Percentiles rank a stretch among this genome's conserved stretches.
phyloP scores from a whole-genome alignment of 352 stramenopile species.

The Globisporangium perplexum region DNA sequence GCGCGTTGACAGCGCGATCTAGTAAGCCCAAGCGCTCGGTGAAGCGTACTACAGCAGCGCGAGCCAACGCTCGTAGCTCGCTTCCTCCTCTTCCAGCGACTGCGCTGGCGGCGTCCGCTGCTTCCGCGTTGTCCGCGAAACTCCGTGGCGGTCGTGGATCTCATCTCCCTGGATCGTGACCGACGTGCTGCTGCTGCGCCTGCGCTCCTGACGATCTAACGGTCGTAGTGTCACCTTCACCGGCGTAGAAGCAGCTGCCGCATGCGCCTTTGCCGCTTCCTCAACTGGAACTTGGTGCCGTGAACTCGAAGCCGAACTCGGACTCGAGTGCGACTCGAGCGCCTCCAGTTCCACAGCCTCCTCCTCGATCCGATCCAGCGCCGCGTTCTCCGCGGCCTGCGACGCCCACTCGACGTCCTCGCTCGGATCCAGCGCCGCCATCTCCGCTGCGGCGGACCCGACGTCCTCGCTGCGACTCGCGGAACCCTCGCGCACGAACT shows the following conservation, averaged over 20 bases:
- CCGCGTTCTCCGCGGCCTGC: neutral
- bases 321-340: no score
- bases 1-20: no score
- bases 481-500: conserved; percentile 5
- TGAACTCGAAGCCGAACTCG: no score
- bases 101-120: neutral
- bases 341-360: neutral
- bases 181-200: neutral
- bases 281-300: neutral
- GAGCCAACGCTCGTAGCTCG: conserved; percentile 1
- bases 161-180: no score
- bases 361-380: neutral
- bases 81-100: neutral
- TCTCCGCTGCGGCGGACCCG: neutral
- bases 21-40: no score
- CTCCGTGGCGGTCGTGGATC: no score
- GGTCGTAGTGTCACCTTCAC: neutral
- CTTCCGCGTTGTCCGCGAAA: neutral
- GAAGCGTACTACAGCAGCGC: neutral
- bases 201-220: neutral
- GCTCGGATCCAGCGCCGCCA: neutral
- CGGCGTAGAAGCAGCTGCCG: neutral
- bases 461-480: conserved; percentile 11
- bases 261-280: neutral
- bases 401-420: neutral